A percentile compares a stretch with the other conserved stretches of the same genome.
These are phyloP conservation scores for Coniochaeta hoffmannii DNA, from an alignment of 2,329 filamentous ascomycete genomes.

Conservation along the genomic window DNA sequence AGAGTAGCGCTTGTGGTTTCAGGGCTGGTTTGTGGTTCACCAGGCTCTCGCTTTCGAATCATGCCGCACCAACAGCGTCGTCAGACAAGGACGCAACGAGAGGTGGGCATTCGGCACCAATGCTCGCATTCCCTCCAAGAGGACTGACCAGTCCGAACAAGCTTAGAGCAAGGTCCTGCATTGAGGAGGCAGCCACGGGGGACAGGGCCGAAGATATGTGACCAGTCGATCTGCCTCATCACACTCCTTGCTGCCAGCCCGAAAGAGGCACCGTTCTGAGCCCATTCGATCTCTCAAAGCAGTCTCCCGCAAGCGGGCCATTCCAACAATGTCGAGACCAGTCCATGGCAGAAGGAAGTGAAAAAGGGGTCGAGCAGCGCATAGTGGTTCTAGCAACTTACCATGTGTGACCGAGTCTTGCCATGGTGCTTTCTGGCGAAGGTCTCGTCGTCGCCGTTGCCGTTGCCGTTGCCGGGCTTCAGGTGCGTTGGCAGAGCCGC, in stretches of 20 bases:
- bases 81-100: neutral
- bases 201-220: too few relatives aligned
- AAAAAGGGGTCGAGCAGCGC: neutral
- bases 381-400: conserved; percentile 45
- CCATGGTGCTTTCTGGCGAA: conserved; percentile 66
- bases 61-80: neutral
- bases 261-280: neutral
- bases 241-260: neutral
- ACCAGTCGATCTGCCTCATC: neutral
- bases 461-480: conserved; percentile 50
- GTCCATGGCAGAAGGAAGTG: neutral
- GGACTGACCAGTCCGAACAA: neutral
- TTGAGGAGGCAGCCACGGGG: neutral
- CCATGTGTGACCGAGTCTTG: conserved; percentile 81
- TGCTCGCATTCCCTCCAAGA: neutral
- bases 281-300: neutral
- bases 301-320: neutral
- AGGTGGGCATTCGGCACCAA: neutral
- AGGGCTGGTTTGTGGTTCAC: neutral
- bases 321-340: neutral
- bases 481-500: conserved; percentile 79
- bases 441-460: conserved; percentile 34
- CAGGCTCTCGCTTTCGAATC: neutral
- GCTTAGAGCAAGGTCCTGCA: neutral
- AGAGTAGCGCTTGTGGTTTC: neutral